A percentile compares a stretch with the other conserved stretches of the same genome.
These are phyloP conservation scores for Oryza rufipogon DNA, from an alignment of 176 grass and related monocot species.

Conservation along the genomic window DNA sequence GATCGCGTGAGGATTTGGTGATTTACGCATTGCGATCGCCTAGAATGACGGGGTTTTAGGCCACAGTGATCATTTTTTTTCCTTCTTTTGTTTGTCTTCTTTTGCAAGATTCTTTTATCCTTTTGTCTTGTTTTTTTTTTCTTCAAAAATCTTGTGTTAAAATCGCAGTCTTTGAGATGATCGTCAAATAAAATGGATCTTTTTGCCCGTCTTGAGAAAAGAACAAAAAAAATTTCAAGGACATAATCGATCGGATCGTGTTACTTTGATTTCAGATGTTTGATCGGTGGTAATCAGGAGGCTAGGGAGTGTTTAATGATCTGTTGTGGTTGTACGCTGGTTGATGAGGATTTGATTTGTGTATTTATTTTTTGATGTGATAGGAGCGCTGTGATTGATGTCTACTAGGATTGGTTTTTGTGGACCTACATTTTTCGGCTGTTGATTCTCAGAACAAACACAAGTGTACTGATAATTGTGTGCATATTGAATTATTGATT, in stretches of 20 bases:
- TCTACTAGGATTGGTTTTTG: conserved; percentile 17
- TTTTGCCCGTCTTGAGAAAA: background rate
- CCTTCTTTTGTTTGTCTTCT: conserved; percentile 20
- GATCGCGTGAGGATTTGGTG: conserved; percentile 41
- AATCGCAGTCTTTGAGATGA: conserved; percentile 6
- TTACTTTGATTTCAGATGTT: conserved; percentile 8
- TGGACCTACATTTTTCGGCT: conserved; percentile 21
- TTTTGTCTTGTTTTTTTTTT: background rate
- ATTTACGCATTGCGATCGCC: conserved; percentile 19
- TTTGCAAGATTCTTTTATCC: conserved; percentile 14
- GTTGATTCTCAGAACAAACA: background rate
- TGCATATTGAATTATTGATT: conserved; percentile 34
- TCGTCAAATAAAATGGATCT: background rate
- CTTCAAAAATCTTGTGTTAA: background rate
- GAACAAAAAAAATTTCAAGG: background rate
- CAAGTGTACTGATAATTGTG: background rate
- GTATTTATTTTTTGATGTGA: conserved; percentile 34
- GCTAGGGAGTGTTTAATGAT: background rate
- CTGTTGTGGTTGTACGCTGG: conserved; percentile 11
- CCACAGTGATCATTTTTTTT: conserved; percentile 11
- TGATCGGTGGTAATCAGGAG: background rate
- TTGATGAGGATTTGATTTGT: conserved; percentile 26
- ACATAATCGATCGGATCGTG: background rate
- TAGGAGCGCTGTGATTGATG: conserved; percentile 33
- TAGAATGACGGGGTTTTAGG: conserved; percentile 35